These are phyloP conservation scores for Carex kokanica DNA, from an alignment of 176 grass and related monocot genomes.

Conservation along the genomic window DNA sequence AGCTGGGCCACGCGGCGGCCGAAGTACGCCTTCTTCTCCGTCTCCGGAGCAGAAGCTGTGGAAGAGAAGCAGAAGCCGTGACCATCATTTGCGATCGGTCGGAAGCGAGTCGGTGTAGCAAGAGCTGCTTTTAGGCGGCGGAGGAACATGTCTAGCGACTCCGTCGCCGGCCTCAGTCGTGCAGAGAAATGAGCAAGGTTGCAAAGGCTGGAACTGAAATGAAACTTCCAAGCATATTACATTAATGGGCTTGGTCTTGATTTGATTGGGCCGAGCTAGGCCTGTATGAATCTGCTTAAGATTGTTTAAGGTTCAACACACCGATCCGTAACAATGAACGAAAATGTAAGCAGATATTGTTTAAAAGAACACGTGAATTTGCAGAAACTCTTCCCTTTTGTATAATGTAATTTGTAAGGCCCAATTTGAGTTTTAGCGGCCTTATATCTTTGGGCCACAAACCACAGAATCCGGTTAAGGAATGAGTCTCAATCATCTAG, in stretches of 20 bases:
- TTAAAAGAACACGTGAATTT: not conserved
- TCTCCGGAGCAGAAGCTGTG: not conserved
- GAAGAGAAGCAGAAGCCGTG: not conserved
- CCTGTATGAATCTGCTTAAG: too few species aligned
- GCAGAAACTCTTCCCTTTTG: not conserved
- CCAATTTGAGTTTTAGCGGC: not conserved
- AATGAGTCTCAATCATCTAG: too few species aligned
- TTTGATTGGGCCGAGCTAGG: not conserved
- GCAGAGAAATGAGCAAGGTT: too few species aligned
- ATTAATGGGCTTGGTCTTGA: not conserved
- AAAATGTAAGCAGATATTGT: not conserved
- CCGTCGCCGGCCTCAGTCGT: too few species aligned
- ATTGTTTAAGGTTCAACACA: too few species aligned
- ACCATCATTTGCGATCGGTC: not conserved
- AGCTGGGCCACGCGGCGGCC: constrained; percentile 22
- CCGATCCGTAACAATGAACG: too few species aligned
- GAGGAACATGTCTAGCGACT: not conserved
- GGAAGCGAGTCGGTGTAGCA: not conserved
- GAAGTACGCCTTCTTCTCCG: not conserved
- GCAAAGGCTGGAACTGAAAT: too few species aligned
- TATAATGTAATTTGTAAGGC: not conserved
- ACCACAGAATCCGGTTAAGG: not conserved
- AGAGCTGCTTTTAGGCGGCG: not conserved
- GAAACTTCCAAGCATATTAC: not conserved
- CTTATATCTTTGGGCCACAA: not conserved